Base-by-base conservation (phyloP, 129 eudicot genomes). In the Pseudognaphalium luteoalbum region DNA sequence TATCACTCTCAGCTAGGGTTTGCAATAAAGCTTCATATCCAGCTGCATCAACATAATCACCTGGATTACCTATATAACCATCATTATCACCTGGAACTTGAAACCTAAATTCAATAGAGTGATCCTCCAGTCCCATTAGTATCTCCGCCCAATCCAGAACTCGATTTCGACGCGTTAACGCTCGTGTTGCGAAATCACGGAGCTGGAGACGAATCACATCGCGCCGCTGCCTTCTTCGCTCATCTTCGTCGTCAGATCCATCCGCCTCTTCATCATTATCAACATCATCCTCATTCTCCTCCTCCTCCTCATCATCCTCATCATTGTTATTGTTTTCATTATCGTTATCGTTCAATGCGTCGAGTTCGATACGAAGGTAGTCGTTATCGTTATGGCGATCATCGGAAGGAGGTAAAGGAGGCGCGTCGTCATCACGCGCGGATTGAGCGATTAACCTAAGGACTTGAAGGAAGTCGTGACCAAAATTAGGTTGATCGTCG, bases 21-120 rank as follows among this genome's bases (percentile, higher is more conserved):
- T 89, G 96, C 81, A 94, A 42, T 62, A 94, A 81, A 3, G 93
- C 90, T 60, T 91, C 98, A 30, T 92, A 92, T 19, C 90, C 98
- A 0, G 96, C 97, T 1, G 97, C 99, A 57, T 94, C 93, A 11
- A 94, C 89, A 21, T 94, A 94, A 70, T 94, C 98, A 14, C 91
- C 96, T 1, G 97, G 98, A 76, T 93, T 87, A 17, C 97, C 98
- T 4, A 91, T 76, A 35, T 91, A 93, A 2, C 86, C 71, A 71
- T 89, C 90, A 29, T n/a, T 58, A 5, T 77, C 78, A 14, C 85
- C 91, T 1, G 90, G 83, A 62, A 75, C 82, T 37, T 89, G 89
- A 12, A 90, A 80, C 37, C 97, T 81, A n/a, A 93, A 83, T 30
- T 90, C 98, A 29, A 93, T 81, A 1, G 98, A 90, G 12, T 92